Percentiles rank a stretch among this genome's conserved stretches.
Conservation (phyloP, 352 stramenopile species). For the Poterioochromonas sp. region DNA sequence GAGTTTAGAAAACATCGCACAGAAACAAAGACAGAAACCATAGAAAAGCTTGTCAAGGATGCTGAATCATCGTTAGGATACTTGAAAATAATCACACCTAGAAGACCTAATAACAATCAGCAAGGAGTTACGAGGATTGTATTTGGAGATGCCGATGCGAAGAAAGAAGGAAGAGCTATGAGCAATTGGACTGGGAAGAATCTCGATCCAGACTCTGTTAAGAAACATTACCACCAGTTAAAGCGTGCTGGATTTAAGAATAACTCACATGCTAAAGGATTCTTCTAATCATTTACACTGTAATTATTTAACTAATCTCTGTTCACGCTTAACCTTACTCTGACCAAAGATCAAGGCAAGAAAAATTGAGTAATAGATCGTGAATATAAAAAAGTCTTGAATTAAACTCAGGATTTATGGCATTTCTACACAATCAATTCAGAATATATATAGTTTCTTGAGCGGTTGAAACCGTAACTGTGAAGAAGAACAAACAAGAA, state of each 20-base stretch:
- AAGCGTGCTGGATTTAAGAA: not conserved
- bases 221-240: not conserved
- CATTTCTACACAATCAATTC: too few relatives aligned
- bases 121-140: not conserved
- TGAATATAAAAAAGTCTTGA: too few relatives aligned
- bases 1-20: not conserved
- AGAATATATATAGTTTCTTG: too few relatives aligned
- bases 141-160: not conserved
- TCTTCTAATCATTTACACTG: too few relatives aligned
- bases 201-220: not conserved
- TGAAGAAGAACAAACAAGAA: too few relatives aligned
- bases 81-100: not conserved
- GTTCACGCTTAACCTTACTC: too few relatives aligned
- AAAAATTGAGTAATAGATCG: too few relatives aligned
- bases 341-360: too few relatives aligned
- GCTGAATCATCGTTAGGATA: not conserved
- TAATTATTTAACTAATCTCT: too few relatives aligned
- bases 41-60: not conserved
- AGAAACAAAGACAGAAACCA: not conserved
- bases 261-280: not conserved
- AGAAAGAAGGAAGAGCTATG: not conserved
- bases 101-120: too few relatives aligned
- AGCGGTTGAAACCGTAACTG: too few relatives aligned
- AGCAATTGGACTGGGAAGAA: not conserved
- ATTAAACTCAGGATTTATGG: too few relatives aligned